Conservation (phyloP, 192 early-diverging fungal genomes). For the Linderina pennispora region DNA sequence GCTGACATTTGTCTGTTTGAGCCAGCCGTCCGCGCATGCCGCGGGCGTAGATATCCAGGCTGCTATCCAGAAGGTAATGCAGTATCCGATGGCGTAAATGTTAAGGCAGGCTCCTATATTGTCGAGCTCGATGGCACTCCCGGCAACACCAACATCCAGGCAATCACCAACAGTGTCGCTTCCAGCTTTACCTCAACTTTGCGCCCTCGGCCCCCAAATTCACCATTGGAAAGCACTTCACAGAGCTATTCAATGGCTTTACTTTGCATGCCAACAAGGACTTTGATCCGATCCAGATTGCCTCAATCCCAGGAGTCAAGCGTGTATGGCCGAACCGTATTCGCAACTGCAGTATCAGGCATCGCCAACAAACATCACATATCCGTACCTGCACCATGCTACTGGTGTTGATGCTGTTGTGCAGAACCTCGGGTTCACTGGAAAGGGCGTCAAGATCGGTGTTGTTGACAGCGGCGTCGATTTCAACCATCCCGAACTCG, state of each 20-base stretch:
- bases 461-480: conserved; percentile 67
- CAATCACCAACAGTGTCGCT: neutral
- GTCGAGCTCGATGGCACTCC: conserved; percentile 26
- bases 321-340: conserved; percentile 17
- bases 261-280: conserved; percentile 2
- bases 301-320: conserved; percentile 19
- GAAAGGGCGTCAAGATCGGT: conserved; percentile 60
- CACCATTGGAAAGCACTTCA: conserved; percentile 8
- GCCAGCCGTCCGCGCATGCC: no score
- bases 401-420: conserved; percentile 49
- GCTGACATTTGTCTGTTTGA: neutral
- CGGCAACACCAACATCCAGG: no score
- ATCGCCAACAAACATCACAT: neutral
- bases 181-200: neutral
- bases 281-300: conserved; percentile 4
- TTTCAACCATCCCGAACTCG: conserved; percentile 59
- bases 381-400: conserved; percentile 29
- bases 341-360: neutral
- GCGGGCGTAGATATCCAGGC: no score
- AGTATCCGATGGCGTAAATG: conserved; percentile 6
- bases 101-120: conserved; percentile 16
- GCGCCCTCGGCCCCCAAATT: conserved; percentile 1
- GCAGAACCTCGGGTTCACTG: conserved; percentile 45
- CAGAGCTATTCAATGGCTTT: conserved; percentile 12
- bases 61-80: conserved; percentile 5